These are phyloP conservation scores for Balamuthia mandrillaris DNA, from an alignment of 208 protist species.

Conservation along the genomic window DNA sequence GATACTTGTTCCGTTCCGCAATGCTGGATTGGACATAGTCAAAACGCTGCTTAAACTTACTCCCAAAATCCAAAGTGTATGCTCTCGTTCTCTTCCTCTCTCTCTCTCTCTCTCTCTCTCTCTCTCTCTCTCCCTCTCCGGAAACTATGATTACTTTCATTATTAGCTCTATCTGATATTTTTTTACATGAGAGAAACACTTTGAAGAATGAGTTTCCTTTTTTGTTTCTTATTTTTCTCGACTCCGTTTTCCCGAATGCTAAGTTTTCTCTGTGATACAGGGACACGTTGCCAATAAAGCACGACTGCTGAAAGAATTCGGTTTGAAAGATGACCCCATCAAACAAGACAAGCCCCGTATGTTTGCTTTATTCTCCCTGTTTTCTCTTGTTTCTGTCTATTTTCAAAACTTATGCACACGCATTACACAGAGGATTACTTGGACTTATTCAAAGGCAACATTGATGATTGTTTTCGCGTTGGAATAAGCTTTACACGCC, in stretches of 20 bases:
- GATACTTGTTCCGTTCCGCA: conserved; percentile 87
- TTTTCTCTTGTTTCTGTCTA: not conserved
- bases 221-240: not conserved
- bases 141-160: not conserved
- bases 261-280: not conserved
- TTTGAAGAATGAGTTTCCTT: not conserved
- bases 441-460: conserved; percentile 89
- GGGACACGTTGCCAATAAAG: conserved; percentile 14
- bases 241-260: not conserved
- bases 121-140: not conserved
- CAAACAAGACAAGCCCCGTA: not conserved
- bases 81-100: not conserved
- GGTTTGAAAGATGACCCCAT: conserved; percentile 1
- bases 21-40: conserved; percentile 83
- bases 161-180: not conserved
- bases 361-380: not conserved
- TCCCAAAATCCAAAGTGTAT: conserved; percentile 57
- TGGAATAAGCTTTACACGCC: conserved; percentile 76
- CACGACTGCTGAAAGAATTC: conserved; percentile 4
- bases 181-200: not conserved
- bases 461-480: conserved; percentile 92
- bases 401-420: not conserved
- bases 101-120: not conserved
- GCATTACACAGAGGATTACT: conserved; percentile 80
- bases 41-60: conserved; percentile 82